Conservation (phyloP, 306 rosid genomes). For the Cucurbita moschata region DNA sequence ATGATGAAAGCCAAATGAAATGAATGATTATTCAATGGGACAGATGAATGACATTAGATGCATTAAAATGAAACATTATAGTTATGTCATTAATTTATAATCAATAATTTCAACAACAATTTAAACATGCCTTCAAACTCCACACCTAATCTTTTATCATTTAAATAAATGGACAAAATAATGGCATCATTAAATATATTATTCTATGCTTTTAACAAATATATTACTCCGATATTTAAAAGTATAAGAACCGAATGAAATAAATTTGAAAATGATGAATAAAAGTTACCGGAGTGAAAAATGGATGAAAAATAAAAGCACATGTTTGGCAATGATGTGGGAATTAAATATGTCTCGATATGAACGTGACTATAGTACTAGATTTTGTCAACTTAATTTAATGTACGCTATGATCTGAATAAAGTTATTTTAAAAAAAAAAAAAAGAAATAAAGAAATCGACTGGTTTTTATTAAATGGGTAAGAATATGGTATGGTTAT, state of each 20-base stretch:
- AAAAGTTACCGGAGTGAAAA: background rate
- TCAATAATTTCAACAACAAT: background rate
- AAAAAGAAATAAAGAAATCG: background rate
- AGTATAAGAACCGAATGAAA: too few relatives aligned
- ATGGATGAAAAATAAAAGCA: background rate
- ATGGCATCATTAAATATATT: too few relatives aligned
- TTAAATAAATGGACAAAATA: background rate
- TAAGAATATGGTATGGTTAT: background rate
- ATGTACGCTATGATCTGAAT: background rate
- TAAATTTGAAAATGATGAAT: too few relatives aligned
- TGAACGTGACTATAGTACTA: background rate
- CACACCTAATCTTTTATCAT: background rate
- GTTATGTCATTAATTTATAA: background rate
- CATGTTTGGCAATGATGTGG: background rate
- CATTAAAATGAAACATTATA: too few relatives aligned
- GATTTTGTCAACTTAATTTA: background rate
- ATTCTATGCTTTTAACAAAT: too few relatives aligned
- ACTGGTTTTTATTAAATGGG: background rate
- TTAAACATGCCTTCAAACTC: background rate
- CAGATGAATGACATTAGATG: too few relatives aligned
- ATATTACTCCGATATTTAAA: too few relatives aligned
- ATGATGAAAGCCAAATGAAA: too few relatives aligned
- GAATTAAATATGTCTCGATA: slow-evolving; percentile 3
- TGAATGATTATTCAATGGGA: too few relatives aligned
- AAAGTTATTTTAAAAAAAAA: background rate